These are phyloP conservation scores for Pseudisothecium myosuroides DNA, from an alignment of 225 moss, liverwort and hornwort genomes.

Conservation along the genomic window DNA sequence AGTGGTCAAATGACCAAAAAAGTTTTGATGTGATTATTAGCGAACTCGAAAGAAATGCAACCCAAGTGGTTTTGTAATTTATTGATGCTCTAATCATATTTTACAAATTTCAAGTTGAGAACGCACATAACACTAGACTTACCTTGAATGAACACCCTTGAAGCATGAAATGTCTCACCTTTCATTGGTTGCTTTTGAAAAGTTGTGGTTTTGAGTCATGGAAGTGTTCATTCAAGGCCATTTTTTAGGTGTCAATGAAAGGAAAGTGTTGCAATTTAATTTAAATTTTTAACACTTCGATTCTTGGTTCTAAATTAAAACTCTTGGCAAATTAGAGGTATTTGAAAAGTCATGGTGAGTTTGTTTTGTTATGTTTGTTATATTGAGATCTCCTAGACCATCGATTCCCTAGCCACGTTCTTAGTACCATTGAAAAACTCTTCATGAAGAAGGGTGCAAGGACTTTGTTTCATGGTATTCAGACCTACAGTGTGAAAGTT, in stretches of 20 bases:
- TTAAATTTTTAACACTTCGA: background rate
- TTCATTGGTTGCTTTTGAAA: background rate
- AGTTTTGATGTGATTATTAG: background rate
- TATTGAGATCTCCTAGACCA: too few species aligned
- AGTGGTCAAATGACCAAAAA: background rate
- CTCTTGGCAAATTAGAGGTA: background rate
- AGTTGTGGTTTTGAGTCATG: background rate
- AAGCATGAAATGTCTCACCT: background rate
- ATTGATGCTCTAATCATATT: fast-evolving
- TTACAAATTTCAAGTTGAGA: background rate
- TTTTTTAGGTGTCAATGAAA: background rate
- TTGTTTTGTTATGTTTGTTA: too few species aligned
- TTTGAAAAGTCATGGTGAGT: background rate
- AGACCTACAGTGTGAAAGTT: too few species aligned
- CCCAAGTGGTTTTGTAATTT: background rate
- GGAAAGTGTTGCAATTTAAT: background rate
- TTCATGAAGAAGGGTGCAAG: too few species aligned
- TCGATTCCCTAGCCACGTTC: too few species aligned
- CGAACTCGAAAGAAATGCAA: background rate
- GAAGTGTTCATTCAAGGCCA: background rate
- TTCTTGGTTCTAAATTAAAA: background rate
- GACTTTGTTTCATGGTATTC: too few species aligned
- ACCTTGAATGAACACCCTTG: background rate
- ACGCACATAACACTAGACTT: background rate
- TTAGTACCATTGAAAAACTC: too few species aligned